These are phyloP conservation scores for Solanum pimpinellifolium DNA, from an alignment of 257 asterid genomes.

Conservation along the genomic window DNA sequence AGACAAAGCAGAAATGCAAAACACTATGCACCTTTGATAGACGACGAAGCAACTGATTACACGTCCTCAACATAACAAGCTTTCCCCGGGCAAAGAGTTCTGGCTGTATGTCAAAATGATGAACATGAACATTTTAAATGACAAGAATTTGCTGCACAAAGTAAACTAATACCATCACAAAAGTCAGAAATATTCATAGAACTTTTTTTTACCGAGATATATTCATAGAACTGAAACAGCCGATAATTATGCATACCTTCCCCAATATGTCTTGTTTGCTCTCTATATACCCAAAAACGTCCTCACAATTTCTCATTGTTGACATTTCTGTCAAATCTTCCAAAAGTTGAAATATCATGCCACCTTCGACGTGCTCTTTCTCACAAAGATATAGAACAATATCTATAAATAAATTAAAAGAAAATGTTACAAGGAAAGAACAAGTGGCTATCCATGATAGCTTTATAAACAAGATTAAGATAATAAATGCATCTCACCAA, in stretches of 20 bases:
- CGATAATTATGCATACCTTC: conserved; percentile 34
- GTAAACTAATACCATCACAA: background rate
- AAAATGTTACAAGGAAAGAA: conserved; percentile 8
- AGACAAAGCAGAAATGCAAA: conserved; percentile 1
- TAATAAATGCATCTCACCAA: background rate
- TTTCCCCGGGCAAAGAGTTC: conserved; percentile 97
- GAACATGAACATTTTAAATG: background rate
- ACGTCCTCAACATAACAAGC: conserved; percentile 97
- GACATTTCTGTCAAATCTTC: conserved; percentile 99
- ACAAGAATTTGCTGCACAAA: background rate
- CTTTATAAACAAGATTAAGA: background rate
- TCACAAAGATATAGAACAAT: conserved; percentile 90
- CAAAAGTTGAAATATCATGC: conserved; percentile 95
- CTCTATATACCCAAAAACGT: conserved; percentile 84
- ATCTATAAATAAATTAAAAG: conserved; percentile 34
- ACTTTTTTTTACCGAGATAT: background rate
- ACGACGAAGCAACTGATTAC: conserved; percentile 98
- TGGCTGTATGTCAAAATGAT: conserved; percentile 47
- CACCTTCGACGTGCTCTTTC: conserved; percentile 95
- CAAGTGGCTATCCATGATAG: background rate
- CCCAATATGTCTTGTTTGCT: conserved; percentile 95
- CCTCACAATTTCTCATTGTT: conserved; percentile 96
- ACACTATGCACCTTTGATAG: conserved; percentile 63
- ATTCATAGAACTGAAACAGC: background rate
- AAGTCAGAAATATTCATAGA: background rate